Base-by-base conservation (phyloP, 2,329 filamentous ascomycete genomes). In the Lachnellula arida region DNA sequence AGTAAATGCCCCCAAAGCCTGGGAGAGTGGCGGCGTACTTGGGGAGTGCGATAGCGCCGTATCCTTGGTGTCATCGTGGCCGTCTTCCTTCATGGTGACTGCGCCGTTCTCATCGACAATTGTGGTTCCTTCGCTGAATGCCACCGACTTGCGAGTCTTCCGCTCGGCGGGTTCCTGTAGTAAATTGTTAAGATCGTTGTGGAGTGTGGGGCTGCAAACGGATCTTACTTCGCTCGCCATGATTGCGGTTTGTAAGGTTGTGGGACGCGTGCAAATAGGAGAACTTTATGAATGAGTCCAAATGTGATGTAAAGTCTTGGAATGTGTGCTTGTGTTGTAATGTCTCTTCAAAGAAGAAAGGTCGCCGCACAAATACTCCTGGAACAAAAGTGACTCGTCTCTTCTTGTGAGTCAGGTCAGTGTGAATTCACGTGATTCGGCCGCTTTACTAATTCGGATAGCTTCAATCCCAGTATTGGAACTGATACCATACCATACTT, bases 41-140 rank as follows among this genome's bases (percentile, higher is more conserved):
- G 84, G 75, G 71, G 85, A 82, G 75, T 95, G 90, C 71, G 86
- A 91, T 78, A 88, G 82, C 65, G 91, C 91, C 67, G 88, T 89
- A 64, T 87, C 84, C 78, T 91, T 91, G 67, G 87, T 81, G 68
- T 90, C 88, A 68, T 87, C 84, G 69, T 78, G 74, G 67, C 82
- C 80, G 64, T 86, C 82, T 73, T 89, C 84, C 72, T 84, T 81
- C 75, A 88, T 86, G 68, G 84, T 90, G 71, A 97, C 85, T 71
- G 87, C 84, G 68, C 93, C 93, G 80, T 96, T 89, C 74, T 85
- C 84, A 78, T 96, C 89, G 73, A 97, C 92, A 68, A 96, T 85
- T 64, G 89, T 82, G 67, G 90, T 84, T 70, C 90, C 89, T 75
- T 94, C 89, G 72, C 87, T 92, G 74, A 97, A 97, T 63, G 91